phyloP scores from a whole-genome alignment of 495 filamentous ascomycete genomes.

The Friedmanniomyces simplex region DNA sequence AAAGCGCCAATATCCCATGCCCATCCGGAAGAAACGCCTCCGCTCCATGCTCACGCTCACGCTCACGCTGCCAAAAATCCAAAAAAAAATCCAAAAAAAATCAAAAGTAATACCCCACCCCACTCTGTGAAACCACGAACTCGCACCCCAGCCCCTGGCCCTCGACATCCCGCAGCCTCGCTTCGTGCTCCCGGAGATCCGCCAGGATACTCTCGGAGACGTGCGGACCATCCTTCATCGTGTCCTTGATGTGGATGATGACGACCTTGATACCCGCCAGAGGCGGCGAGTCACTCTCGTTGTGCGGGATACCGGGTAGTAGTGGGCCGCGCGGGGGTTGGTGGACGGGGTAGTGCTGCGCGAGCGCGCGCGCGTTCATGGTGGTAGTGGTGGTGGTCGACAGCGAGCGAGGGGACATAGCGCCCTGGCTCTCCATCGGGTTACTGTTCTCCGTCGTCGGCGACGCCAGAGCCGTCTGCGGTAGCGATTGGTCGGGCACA shows the following conservation, averaged over 20 bases:
- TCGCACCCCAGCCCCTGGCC: constrained; percentile 57
- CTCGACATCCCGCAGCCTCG: constrained; percentile 29
- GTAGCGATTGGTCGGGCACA: constrained; percentile 1
- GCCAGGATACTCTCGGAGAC: constrained; percentile 55
- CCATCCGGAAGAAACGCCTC: not conserved
- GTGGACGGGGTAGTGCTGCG: not conserved
- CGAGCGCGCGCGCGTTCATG: no score
- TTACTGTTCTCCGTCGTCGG: not conserved
- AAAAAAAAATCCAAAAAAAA: no score
- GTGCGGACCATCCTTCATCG: constrained; percentile 40
- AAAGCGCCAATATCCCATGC: not conserved
- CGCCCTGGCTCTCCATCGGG: not conserved
- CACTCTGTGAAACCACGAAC: constrained; percentile 57
- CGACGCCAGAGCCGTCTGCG: not conserved
- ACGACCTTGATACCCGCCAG: constrained; percentile 41
- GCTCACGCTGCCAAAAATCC: no score
- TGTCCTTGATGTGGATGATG: constrained; percentile 37
- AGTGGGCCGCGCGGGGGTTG: not conserved
- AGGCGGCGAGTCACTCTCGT: constrained; percentile 24
- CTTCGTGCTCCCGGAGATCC: constrained; percentile 53
- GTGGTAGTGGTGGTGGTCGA: no score
- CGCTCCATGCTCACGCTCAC: not conserved
- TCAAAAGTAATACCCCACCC: constrained; percentile 38
- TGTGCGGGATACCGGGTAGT: not conserved
- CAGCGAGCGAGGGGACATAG: not conserved